Percentiles rank a stretch among this genome's conserved stretches.
Conservation (phyloP, 2,329 filamentous ascomycete species). For the Xylariaceae sp. region DNA sequence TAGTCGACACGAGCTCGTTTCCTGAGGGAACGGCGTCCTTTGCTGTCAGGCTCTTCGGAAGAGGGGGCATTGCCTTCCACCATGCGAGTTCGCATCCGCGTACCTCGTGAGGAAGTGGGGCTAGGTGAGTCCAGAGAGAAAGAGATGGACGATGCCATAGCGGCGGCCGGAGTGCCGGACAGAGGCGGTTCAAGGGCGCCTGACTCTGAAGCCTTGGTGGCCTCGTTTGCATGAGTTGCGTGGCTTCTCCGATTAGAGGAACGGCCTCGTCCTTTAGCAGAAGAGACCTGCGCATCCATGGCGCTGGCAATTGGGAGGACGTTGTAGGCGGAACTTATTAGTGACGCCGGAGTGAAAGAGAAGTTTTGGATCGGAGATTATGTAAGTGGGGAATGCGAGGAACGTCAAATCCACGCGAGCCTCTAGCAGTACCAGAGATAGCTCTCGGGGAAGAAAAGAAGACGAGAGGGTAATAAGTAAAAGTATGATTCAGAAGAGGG, state of each 20-base stretch:
- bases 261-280: slow-evolving; percentile 19
- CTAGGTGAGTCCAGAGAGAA: slow-evolving; percentile 22
- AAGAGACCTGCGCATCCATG: slow-evolving; percentile 23
- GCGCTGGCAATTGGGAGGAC: slow-evolving; percentile 1
- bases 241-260: slow-evolving; percentile 19
- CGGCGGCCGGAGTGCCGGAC: slow-evolving; percentile 14
- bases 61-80: slow-evolving; percentile 26
- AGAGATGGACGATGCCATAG: slow-evolving; percentile 15
- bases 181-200: slow-evolving; percentile 9
- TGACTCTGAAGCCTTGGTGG: slow-evolving; percentile 4
- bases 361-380: slow-evolving; percentile 24
- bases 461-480: no score
- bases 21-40: slow-evolving; percentile 52
- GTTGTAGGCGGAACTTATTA: slow-evolving; percentile 5
- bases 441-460: no score
- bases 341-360: slow-evolving; percentile 15
- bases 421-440: no score
- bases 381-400: slow-evolving; percentile 24
- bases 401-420: slow-evolving; percentile 10
- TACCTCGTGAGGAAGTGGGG: slow-evolving; percentile 28
- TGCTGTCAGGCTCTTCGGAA: slow-evolving; percentile 41
- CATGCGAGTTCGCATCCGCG: slow-evolving; percentile 37
- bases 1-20: slow-evolving; percentile 52
- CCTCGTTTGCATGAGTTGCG: slow-evolving; percentile 12
- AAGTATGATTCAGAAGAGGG: background rate